Evolutionary conservation across 2,329 filamentous ascomycete species (phyloP).

Genomic region (Penicillium janthinellum): DNA sequence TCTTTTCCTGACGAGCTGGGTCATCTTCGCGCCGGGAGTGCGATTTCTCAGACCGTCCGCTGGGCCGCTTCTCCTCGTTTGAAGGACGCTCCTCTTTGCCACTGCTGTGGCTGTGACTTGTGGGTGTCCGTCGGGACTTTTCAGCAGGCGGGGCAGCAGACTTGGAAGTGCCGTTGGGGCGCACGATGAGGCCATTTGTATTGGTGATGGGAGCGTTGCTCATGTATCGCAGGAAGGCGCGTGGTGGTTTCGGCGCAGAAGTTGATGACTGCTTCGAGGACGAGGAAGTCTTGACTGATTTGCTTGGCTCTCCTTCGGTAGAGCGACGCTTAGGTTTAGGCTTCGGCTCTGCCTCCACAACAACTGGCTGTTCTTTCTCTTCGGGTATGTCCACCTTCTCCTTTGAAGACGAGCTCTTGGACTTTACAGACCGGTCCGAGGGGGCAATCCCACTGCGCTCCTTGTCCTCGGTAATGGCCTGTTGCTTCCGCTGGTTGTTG

Average conservation of each 20-base stretch:
- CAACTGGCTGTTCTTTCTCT: conserved; percentile 12
- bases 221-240: conserved; percentile 40
- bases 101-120: conserved; percentile 31
- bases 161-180: conserved; percentile 37
- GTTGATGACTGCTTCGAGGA: conserved; percentile 32
- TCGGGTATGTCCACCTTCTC: not conserved
- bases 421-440: conserved; percentile 19
- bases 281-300: conserved; percentile 25
- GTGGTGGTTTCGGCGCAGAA: conserved; percentile 22
- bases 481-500: conserved; percentile 25
- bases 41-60: conserved; percentile 29
- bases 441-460: conserved; percentile 21
- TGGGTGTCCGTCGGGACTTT: conserved; percentile 35
- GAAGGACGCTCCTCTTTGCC: conserved; percentile 24
- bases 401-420: conserved; percentile 19
- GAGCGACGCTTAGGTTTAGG: conserved; percentile 18
- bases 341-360: conserved; percentile 1
- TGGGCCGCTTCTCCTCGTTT: conserved; percentile 28
- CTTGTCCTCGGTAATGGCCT: conserved; percentile 23
- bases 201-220: conserved; percentile 43
- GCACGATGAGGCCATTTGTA: conserved; percentile 42
- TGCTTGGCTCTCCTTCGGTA: conserved; percentile 23
- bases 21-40: conserved; percentile 35
- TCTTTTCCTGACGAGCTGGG: conserved; percentile 28
- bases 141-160: conserved; percentile 34